These are phyloP conservation scores for Naganishia friedmannii DNA, from an alignment of 768 basidiomycete species.

Conservation along the genomic window DNA sequence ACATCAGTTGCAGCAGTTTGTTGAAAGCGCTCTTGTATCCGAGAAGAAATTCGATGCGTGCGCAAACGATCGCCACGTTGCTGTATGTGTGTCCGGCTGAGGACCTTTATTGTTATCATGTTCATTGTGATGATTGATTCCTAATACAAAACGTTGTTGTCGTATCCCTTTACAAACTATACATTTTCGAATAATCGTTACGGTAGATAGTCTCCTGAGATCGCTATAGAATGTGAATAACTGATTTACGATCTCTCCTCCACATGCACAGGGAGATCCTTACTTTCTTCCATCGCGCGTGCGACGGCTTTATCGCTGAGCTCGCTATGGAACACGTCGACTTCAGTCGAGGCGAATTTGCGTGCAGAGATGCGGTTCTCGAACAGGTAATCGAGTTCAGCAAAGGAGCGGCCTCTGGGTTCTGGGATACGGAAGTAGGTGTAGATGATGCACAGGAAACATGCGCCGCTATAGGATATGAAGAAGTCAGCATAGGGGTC, in stretches of 20 bases:
- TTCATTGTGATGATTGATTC: background rate
- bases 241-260: constrained; percentile 21
- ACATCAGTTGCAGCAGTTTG: too few relatives aligned
- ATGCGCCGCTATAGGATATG: background rate
- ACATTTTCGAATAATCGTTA: background rate
- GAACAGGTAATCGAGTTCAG: constrained; percentile 41
- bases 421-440: constrained; percentile 33
- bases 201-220: background rate
- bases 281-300: constrained; percentile 26
- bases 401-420: constrained; percentile 24
- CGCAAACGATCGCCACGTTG: too few relatives aligned
- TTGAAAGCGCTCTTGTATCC: too few relatives aligned
- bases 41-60: too few relatives aligned
- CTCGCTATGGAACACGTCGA: constrained; percentile 26
- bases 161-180: background rate
- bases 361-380: constrained; percentile 43
- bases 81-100: too few relatives aligned
- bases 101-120: background rate
- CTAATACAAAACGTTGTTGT: constrained; percentile 1
- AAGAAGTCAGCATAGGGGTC: background rate
- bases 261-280: constrained; percentile 29
- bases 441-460: constrained; percentile 28
- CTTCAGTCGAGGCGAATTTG: constrained; percentile 36
- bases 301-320: constrained; percentile 20
- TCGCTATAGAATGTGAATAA: constrained; percentile 12